Conservation (phyloP, 352 stramenopile species). For the Globisporangium takayamanum region DNA sequence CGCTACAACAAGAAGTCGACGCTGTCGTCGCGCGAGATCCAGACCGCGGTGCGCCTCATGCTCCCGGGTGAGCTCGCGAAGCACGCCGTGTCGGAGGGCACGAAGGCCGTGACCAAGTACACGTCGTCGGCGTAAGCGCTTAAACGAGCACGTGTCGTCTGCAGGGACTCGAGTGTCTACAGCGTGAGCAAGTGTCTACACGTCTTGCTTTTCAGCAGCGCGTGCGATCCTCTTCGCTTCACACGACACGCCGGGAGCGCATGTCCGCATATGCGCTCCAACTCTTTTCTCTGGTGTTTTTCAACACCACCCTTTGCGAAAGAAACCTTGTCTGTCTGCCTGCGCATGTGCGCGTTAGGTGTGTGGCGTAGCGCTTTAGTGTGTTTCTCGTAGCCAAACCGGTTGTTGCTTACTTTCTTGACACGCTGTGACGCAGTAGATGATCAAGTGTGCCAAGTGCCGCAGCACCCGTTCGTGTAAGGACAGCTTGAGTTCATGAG, state of each 20-base stretch:
- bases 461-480: no score
- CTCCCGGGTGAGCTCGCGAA: slow-evolving; percentile 96
- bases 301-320: slow-evolving; percentile 77
- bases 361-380: neutral
- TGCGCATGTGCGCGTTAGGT: neutral
- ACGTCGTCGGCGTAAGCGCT: slow-evolving; percentile 76
- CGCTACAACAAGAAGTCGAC: slow-evolving; percentile 98
- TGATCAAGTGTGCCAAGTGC: no score
- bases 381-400: no score
- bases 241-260: no score
- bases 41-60: slow-evolving; percentile 94
- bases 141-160: neutral
- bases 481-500: no score
- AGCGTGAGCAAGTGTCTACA: neutral
- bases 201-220: neutral
- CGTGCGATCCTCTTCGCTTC: neutral
- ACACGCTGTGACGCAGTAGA: no score
- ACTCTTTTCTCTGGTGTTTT: slow-evolving; percentile 54
- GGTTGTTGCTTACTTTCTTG: no score
- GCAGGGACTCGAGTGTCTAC: neutral
- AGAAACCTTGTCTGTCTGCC: slow-evolving; percentile 13
- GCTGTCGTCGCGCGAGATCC: slow-evolving; percentile 94
- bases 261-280: no score
- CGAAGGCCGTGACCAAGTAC: slow-evolving; percentile 94
- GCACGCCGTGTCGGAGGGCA: slow-evolving; percentile 96